Percentiles rank a stretch among this genome's conserved stretches.
Evolutionary conservation across 176 grass and related monocot species (phyloP).

Genomic region (Zea luxurians): DNA sequence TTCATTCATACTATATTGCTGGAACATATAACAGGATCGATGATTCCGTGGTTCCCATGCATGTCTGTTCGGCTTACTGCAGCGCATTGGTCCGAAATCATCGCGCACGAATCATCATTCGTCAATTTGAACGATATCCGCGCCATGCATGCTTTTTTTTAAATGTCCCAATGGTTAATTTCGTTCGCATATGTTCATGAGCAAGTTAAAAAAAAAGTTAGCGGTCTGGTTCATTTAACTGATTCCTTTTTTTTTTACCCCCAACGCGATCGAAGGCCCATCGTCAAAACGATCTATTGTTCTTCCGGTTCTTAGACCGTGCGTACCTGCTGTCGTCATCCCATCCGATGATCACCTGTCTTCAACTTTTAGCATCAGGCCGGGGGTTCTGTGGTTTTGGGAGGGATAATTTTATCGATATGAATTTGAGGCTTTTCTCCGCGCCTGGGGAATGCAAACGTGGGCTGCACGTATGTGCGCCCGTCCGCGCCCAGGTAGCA

Average conservation of each 20-base stretch:
- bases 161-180: not conserved
- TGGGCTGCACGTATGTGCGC: not conserved
- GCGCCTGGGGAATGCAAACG: not conserved
- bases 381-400: not conserved
- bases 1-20: not conserved
- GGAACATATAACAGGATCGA: not conserved
- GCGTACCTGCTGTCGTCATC: too few relatives aligned
- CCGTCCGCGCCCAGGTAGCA: not conserved
- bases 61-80: not conserved
- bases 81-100: too few relatives aligned
- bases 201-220: too few relatives aligned
- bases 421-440: not conserved
- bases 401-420: not conserved
- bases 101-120: too few relatives aligned
- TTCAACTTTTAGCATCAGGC: not conserved
- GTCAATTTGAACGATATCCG: too few relatives aligned
- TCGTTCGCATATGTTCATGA: too few relatives aligned
- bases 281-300: not conserved
- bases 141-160: too few relatives aligned
- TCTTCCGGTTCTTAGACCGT: not conserved
- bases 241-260: too few relatives aligned
- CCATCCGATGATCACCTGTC: too few relatives aligned
- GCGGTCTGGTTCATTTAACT: too few relatives aligned
- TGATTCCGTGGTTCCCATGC: not conserved
- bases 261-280: too few relatives aligned